Conservation (phyloP, 306 rosid species). For the Cucurbita moschata region DNA sequence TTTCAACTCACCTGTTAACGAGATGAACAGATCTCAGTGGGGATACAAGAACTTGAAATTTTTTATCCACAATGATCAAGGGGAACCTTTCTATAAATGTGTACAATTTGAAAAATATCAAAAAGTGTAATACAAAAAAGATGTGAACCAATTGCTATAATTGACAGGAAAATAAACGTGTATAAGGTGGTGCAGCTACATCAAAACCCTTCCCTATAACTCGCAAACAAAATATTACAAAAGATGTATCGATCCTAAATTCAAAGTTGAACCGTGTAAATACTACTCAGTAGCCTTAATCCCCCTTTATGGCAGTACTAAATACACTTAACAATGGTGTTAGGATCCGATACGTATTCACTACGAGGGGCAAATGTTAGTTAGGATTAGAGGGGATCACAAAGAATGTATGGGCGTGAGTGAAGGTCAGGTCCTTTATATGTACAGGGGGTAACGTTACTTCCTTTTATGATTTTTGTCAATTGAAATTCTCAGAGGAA, state of each 20-base stretch:
- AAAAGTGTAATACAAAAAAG: not conserved
- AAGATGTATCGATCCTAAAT: not conserved
- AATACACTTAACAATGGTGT: not conserved
- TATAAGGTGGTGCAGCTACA: no score
- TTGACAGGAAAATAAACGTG: not conserved
- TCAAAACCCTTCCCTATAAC: not conserved
- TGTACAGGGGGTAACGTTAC: no score
- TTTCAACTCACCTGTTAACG: constrained; percentile 1
- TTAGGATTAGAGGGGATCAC: no score
- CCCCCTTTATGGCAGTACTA: not conserved
- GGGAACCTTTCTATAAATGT: not conserved
- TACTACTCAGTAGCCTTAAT: not conserved
- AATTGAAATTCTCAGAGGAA: no score
- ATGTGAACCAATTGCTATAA: not conserved
- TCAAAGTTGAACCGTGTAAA: not conserved
- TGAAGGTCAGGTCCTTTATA: no score
- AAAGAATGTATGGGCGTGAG: no score
- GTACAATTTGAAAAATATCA: not conserved
- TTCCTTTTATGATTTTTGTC: no score
- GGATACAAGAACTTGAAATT: not conserved
- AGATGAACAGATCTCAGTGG: not conserved
- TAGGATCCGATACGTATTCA: no score
- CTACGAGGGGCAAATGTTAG: no score
- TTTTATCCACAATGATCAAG: not conserved
- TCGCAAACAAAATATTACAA: not conserved